phyloP scores from a whole-genome alignment of 768 basidiomycete species.

The Hygrocybe punicea region DNA sequence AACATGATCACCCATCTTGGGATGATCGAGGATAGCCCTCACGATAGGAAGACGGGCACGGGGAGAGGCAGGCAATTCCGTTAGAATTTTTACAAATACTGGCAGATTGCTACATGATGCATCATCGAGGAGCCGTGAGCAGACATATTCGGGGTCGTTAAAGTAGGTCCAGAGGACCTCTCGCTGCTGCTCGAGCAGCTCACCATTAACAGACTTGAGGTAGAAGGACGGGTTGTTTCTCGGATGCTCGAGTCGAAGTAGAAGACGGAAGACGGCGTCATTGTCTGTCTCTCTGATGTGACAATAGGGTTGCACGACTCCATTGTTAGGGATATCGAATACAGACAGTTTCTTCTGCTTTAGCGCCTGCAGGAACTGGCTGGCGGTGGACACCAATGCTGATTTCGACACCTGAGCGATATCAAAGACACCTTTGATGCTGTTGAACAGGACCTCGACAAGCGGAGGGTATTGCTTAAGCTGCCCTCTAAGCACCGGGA shows the following conservation, averaged over 20 bases:
- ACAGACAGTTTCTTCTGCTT: constrained; percentile 11
- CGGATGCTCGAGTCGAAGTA: constrained; percentile 12
- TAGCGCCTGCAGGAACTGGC: constrained; percentile 12
- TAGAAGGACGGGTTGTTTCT: constrained; percentile 12
- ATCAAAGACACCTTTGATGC: constrained; percentile 14
- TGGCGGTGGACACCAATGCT: constrained; percentile 6
- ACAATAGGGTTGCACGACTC: constrained; percentile 15
- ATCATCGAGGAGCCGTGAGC: neutral
- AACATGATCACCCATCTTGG: neutral
- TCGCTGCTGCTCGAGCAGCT: constrained; percentile 8
- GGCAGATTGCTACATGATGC: neutral
- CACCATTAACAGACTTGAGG: neutral
- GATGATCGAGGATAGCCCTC: neutral
- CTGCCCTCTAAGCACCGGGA: neutral
- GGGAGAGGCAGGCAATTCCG: constrained; percentile 4
- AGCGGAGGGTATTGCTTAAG: constrained; percentile 15
- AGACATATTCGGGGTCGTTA: constrained; percentile 10
- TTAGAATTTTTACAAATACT: neutral
- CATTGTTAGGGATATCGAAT: constrained; percentile 12
- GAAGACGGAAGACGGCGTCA: constrained; percentile 15
- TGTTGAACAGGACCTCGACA: constrained; percentile 12
- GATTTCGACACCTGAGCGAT: constrained; percentile 14
- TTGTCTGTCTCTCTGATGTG: constrained; percentile 13
- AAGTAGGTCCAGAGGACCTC: constrained; percentile 12
- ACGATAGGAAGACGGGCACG: constrained; percentile 14